Evolutionary conservation across 106 monocot genomes (phyloP).

Genomic region (Dioscorea dumetorum): DNA sequence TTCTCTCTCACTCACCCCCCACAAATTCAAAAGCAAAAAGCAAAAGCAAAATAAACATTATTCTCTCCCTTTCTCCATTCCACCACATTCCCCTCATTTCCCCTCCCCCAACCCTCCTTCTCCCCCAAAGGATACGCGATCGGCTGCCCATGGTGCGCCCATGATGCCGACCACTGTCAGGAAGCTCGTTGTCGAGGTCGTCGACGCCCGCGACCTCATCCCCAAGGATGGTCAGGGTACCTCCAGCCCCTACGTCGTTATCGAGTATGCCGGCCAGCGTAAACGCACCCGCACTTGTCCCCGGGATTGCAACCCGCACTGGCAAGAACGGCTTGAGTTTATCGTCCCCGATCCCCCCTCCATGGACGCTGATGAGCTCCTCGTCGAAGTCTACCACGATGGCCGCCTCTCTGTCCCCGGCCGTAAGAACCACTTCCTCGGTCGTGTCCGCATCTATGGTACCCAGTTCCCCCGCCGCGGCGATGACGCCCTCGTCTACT

Average conservation of each 20-base stretch:
- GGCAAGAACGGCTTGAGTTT: constrained; percentile 84
- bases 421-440: constrained; percentile 83
- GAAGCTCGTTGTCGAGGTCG: constrained; percentile 72
- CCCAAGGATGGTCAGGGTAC: constrained; percentile 94
- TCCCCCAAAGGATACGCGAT: constrained; percentile 4
- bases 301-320: constrained; percentile 73
- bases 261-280: constrained; percentile 83
- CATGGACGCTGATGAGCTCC: constrained; percentile 75
- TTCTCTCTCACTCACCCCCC: no score
- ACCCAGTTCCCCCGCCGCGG: constrained; percentile 69
- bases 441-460: constrained; percentile 72
- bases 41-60: background rate
- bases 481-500: constrained; percentile 84
- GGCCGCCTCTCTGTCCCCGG: constrained; percentile 32
- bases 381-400: constrained; percentile 83
- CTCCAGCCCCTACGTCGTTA: constrained; percentile 76
- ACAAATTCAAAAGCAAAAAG: background rate
- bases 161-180: constrained; percentile 28
- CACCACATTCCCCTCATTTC: background rate
- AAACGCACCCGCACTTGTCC: constrained; percentile 72
- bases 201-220: constrained; percentile 82
- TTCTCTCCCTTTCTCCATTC: background rate
- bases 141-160: constrained; percentile 5
- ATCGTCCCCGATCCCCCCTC: constrained; percentile 47
- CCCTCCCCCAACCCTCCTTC: background rate